A percentile compares a stretch with the other conserved stretches of the same genome.
Conservation (phyloP, 768 basidiomycete genomes). For the Podaxis sp. region DNA sequence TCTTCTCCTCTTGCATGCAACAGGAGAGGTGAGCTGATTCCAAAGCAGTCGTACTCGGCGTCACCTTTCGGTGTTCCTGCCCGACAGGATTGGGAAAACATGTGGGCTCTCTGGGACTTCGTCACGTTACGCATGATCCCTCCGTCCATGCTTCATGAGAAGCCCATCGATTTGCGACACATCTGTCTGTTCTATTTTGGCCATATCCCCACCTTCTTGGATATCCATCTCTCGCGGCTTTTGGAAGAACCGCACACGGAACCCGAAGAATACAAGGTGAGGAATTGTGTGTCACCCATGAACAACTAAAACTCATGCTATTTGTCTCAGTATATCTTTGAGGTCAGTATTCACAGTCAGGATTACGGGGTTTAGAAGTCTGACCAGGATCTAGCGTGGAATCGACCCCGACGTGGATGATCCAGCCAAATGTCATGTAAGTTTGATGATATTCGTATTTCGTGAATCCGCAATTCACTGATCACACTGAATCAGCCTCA, state of each 20-base stretch:
- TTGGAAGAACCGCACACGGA: constrained; percentile 79
- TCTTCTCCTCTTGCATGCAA: constrained; percentile 32
- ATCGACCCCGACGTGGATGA: constrained; percentile 96
- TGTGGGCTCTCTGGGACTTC: constrained; percentile 91
- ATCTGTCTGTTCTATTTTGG: constrained; percentile 97
- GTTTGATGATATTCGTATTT: constrained; percentile 20
- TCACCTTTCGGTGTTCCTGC: constrained; percentile 69
- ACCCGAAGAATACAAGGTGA: constrained; percentile 75
- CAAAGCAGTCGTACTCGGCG: constrained; percentile 12
- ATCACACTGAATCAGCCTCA: constrained; percentile 55
- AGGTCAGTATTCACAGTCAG: constrained; percentile 37
- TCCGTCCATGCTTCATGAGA: constrained; percentile 77
- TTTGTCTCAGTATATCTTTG: constrained; percentile 62
- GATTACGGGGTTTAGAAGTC: background rate
- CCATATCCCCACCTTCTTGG: constrained; percentile 90
- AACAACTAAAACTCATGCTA: background rate
- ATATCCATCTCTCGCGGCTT: constrained; percentile 81
- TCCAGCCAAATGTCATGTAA: constrained; percentile 80
- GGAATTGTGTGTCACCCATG: background rate
- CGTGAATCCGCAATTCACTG: background rate
- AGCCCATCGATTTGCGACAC: constrained; percentile 92
- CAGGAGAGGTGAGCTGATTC: constrained; percentile 4
- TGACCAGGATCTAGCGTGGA: constrained; percentile 58
- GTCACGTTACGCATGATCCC: constrained; percentile 87
- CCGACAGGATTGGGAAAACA: constrained; percentile 71